phyloP scores from a whole-genome alignment of 495 filamentous ascomycete species.

The Daldinia loculata region DNA sequence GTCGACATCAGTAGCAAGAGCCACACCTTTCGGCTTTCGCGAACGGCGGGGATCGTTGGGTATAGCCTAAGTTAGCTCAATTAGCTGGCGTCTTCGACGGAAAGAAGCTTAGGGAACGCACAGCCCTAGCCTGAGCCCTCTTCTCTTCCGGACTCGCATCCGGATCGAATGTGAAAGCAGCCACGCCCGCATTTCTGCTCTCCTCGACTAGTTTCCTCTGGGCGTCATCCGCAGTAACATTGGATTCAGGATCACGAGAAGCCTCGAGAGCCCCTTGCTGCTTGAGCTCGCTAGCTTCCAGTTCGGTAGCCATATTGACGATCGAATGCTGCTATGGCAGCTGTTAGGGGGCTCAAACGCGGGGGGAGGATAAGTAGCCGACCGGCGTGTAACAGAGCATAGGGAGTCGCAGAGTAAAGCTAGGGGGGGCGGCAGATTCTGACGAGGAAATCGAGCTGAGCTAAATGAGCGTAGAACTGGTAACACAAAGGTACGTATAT shows the following conservation, averaged over 20 bases:
- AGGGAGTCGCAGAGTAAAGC: not conserved
- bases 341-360: constrained; percentile 31
- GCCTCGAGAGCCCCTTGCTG: constrained; percentile 79
- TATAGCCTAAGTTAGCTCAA: constrained; percentile 46
- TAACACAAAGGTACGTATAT: constrained; percentile 5
- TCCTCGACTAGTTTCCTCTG: constrained; percentile 77
- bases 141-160: constrained; percentile 86
- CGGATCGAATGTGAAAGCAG: constrained; percentile 87
- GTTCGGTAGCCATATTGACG: constrained; percentile 52
- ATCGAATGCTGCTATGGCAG: constrained; percentile 24
- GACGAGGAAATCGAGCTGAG: constrained; percentile 12
- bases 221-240: constrained; percentile 72
- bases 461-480: constrained; percentile 24
- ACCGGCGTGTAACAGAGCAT: constrained; percentile 15
- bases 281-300: constrained; percentile 70
- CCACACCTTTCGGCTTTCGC: constrained; percentile 71
- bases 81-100: constrained; percentile 17
- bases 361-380: constrained; percentile 4
- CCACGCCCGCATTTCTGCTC: constrained; percentile 75
- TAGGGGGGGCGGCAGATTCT: not conserved
- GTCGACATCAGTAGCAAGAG: constrained; percentile 78
- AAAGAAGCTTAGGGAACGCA: constrained; percentile 56
- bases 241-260: constrained; percentile 70
- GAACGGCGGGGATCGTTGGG: constrained; percentile 68
- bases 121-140: constrained; percentile 76